A percentile compares a stretch with the other conserved stretches of the same genome.
These are phyloP conservation scores for Podospora pseudocomata DNA, from an alignment of 495 filamentous ascomycete species.

Conservation along the genomic window DNA sequence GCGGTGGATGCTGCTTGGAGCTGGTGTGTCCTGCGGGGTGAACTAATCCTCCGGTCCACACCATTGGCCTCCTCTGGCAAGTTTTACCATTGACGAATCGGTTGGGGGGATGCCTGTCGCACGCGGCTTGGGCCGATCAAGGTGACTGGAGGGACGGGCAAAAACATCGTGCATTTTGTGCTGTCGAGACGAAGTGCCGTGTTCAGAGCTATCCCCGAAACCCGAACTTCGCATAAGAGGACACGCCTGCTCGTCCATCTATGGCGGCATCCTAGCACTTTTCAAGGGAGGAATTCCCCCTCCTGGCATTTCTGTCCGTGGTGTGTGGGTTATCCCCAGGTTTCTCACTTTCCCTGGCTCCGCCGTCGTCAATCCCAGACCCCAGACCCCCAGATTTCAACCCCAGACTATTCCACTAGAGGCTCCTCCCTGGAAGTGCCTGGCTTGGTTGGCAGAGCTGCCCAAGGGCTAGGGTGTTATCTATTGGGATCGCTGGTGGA, in stretches of 20 bases:
- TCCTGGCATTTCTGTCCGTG: background rate
- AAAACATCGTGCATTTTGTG: slow-evolving; percentile 1
- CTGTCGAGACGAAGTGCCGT: slow-evolving; percentile 17
- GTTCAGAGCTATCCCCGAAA: slow-evolving; percentile 17
- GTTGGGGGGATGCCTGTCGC: background rate
- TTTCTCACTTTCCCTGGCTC: background rate
- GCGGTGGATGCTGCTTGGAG: slow-evolving; percentile 6
- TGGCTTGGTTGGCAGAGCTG: background rate
- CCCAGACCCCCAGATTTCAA: slow-evolving; percentile 13
- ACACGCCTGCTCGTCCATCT: background rate
- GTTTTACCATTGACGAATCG: slow-evolving; percentile 21
- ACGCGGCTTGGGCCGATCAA: background rate
- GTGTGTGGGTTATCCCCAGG: slow-evolving; percentile 7
- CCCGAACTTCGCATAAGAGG: slow-evolving; percentile 10
- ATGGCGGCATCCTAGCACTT: background rate
- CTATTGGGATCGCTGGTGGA: slow-evolving; percentile 16
- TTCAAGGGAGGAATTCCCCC: background rate
- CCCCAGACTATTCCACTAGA: background rate
- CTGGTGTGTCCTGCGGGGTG: slow-evolving; percentile 18
- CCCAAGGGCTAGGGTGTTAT: slow-evolving; percentile 4
- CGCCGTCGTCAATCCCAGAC: background rate
- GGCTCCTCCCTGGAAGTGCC: background rate
- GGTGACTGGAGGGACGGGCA: background rate
- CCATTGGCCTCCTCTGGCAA: slow-evolving; percentile 2
- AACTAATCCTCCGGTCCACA: background rate